Evolutionary conservation across 345 rosid species (phyloP).

Genomic region (Reutealis trisperma): DNA sequence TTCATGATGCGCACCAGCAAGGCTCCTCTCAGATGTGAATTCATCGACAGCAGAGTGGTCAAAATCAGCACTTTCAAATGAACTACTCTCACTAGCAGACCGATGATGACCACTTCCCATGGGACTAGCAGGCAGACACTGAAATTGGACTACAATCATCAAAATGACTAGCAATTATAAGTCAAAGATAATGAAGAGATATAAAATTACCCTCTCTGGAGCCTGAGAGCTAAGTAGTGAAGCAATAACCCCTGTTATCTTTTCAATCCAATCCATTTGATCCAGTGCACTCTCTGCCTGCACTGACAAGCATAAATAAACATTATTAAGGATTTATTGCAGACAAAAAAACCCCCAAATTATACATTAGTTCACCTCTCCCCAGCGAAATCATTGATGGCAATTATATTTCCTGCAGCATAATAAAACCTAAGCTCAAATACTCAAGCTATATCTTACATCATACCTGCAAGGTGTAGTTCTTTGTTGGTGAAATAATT

Average conservation of each 20-base stretch:
- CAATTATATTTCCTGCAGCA: slow-evolving; percentile 5
- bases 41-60: slow-evolving; percentile 84
- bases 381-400: not conserved
- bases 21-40: slow-evolving; percentile 66
- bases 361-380: not conserved
- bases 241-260: slow-evolving; percentile 98
- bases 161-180: slow-evolving; percentile 17
- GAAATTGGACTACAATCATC: slow-evolving; percentile 38
- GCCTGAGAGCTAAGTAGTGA: slow-evolving; percentile 95
- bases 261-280: slow-evolving; percentile 99
- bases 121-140: slow-evolving; percentile 77
- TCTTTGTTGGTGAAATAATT: slow-evolving; percentile 96
- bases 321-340: slow-evolving; percentile 36
- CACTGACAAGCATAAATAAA: slow-evolving; percentile 66
- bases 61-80: slow-evolving; percentile 91
- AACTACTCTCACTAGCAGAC: slow-evolving; percentile 97
- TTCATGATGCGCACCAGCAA: slow-evolving; percentile 54
- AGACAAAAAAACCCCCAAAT: slow-evolving; percentile 3
- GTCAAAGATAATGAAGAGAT: not conserved
- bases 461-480: slow-evolving; percentile 97
- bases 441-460: slow-evolving; percentile 23
- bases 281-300: slow-evolving; percentile 99
- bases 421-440: slow-evolving; percentile 13
- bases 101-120: slow-evolving; percentile 93
- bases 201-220: slow-evolving; percentile 74